Evolutionary conservation across 225 moss, liverwort and hornwort species (phyloP).

Genomic region (Ulota crispa): DNA sequence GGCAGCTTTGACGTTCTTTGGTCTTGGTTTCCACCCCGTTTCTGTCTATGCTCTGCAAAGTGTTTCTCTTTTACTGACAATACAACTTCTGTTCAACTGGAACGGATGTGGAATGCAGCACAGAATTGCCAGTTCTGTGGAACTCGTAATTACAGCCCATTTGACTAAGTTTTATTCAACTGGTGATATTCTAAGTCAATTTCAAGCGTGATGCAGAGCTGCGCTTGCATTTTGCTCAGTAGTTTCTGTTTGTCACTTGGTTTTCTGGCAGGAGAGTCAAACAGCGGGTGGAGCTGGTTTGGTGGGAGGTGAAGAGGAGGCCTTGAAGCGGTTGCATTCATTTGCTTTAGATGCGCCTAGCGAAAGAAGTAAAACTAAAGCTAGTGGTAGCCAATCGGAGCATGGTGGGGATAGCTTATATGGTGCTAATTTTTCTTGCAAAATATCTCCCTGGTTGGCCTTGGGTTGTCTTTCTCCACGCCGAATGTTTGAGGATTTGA

Average conservation of each 20-base stretch:
- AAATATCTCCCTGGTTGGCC: slow-evolving; percentile 98
- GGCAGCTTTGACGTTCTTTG: background rate
- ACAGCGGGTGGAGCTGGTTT: slow-evolving; percentile 67
- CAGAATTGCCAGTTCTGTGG: background rate
- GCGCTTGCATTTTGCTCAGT: slow-evolving; percentile 15
- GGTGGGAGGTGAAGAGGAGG: slow-evolving; percentile 92
- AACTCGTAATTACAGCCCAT: background rate
- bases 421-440: slow-evolving; percentile 97
- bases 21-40: slow-evolving; percentile 14
- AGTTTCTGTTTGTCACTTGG: slow-evolving; percentile 15
- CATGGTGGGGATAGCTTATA: slow-evolving; percentile 73
- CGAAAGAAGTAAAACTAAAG: slow-evolving; percentile 45
- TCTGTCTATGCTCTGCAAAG: slow-evolving; percentile 8
- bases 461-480: slow-evolving; percentile 99
- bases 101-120: background rate
- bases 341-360: slow-evolving; percentile 60
- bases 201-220: background rate
- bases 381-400: slow-evolving; percentile 43
- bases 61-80: background rate
- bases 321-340: slow-evolving; percentile 71
- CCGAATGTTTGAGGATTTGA: slow-evolving; percentile 95
- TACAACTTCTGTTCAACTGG: background rate
- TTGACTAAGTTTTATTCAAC: background rate
- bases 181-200: slow-evolving; percentile 9
- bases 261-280: slow-evolving; percentile 61